Evolutionary conservation across 805 yeast genomes (phyloP).

Genomic region (Wickerhamomyces strasburgensis): DNA sequence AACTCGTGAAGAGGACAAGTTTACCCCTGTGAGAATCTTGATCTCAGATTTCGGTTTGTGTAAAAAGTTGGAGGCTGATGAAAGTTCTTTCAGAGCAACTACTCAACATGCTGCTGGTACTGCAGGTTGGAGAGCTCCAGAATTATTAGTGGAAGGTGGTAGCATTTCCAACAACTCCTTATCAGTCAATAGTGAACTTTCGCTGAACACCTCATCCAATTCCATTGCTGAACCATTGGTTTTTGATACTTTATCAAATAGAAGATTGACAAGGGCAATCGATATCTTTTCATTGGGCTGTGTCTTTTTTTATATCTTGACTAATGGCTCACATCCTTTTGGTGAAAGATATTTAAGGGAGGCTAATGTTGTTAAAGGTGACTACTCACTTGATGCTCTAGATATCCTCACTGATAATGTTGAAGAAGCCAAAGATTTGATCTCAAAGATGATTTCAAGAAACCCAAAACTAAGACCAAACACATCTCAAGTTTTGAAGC

Average conservation of each 20-base stretch:
- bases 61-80: slow-evolving; percentile 85
- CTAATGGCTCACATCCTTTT: slow-evolving; percentile 87
- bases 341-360: slow-evolving; percentile 90
- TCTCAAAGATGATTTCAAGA: slow-evolving; percentile 61
- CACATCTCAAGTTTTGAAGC: slow-evolving; percentile 61
- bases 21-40: slow-evolving; percentile 56
- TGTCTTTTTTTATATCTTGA: slow-evolving; percentile 79
- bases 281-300: slow-evolving; percentile 96
- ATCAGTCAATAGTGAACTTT: slow-evolving; percentile 21
- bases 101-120: slow-evolving; percentile 95
- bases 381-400: slow-evolving; percentile 31
- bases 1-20: slow-evolving; percentile 21
- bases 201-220: slow-evolving; percentile 19
- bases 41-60: slow-evolving; percentile 97
- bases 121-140: slow-evolving; percentile 98
- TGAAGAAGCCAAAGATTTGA: slow-evolving; percentile 68
- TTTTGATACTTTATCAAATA: slow-evolving; percentile 38
- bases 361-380: slow-evolving; percentile 75
- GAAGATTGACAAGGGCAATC: slow-evolving; percentile 79
- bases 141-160: slow-evolving; percentile 47
- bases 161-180: slow-evolving; percentile 10
- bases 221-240: slow-evolving; percentile 29
- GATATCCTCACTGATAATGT: slow-evolving; percentile 32
- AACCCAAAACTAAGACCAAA: slow-evolving; percentile 71
- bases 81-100: slow-evolving; percentile 89